Evolutionary conservation across 2,329 filamentous ascomycete genomes (phyloP), one percentile per base, ranked within the genome.

Genomic region (Cladosporium sphaerospermum): DNA sequence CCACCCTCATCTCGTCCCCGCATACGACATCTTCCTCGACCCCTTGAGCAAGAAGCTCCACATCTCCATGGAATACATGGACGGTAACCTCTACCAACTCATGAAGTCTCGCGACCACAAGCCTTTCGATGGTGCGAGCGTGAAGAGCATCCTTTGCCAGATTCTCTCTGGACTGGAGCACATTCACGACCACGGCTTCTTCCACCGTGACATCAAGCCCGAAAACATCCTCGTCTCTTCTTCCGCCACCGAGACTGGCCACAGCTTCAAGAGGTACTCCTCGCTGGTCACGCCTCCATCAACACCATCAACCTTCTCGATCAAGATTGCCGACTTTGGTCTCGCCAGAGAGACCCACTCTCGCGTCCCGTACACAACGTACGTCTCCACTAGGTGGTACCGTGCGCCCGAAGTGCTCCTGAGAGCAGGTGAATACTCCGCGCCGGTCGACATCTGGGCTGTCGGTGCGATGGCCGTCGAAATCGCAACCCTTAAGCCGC

Each of bases 1-100:
- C 42, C 93, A 99, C 67, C 83, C 84, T 62, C 93, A 99, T 70
- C 81, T 99, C 33, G 93, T 99, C n/a, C 93, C 93, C 34, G 92
- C 93, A 4, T 81, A 97, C 60, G 93, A 99, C 73, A 99, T 99
- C 66, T 99, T 99, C 73, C 83, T 99, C 64, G 93, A 99, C 67
- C 93, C 93, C 0, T 88, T 89, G 69, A 96, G 82, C 74, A 95
- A 91, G 75, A 96, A 96, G 73, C 83, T 99, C 42, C 93, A 99
- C 72, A 99, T 99, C 61, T 85, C 83, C 67, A 99, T 99, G 93
- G 93, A 99, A 75, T 96, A 95, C 73, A 99, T 99, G 93, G 93
- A 99, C 69, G 93, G 93, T 47, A 99, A 99, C 71, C 79, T 99
- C 1, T 99, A 99, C 71, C 93, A 99, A 72, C 75, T 99, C 58